These are phyloP conservation scores for Eucalyptus urophylla DNA, from an alignment of 345 rosid genomes.

Conservation along the genomic window DNA sequence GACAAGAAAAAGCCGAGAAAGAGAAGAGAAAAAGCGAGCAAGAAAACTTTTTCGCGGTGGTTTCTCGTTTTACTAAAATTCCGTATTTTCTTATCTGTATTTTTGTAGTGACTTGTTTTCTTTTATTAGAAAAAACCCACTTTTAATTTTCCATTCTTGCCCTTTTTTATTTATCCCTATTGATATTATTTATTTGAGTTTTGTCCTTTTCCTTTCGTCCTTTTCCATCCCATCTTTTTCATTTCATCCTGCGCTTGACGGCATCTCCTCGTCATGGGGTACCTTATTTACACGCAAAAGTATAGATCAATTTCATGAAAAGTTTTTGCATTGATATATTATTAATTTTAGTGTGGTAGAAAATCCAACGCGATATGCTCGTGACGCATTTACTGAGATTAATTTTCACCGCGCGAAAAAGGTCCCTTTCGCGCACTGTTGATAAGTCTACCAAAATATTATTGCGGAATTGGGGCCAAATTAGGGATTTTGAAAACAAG, in stretches of 20 bases:
- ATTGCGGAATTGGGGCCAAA: fast-evolving
- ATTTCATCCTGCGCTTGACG: not conserved
- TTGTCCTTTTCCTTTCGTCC: not conserved
- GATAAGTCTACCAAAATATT: not conserved
- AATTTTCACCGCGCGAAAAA: not conserved
- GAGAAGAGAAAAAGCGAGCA: not conserved
- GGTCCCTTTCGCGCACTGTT: fast-evolving
- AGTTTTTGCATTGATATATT: not conserved
- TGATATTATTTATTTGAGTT: not conserved
- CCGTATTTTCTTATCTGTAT: not conserved
- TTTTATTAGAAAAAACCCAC: not conserved
- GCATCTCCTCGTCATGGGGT: not conserved
- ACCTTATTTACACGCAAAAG: not conserved
- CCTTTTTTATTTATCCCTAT: not conserved
- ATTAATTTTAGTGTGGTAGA: not conserved
- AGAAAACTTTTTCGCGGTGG: not conserved
- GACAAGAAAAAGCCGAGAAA: not conserved
- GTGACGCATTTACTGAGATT: not conserved
- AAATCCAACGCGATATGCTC: not conserved
- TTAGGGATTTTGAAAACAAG: not conserved
- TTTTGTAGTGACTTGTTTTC: not conserved
- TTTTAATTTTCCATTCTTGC: not conserved
- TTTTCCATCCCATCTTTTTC: not conserved
- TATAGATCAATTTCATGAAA: not conserved
- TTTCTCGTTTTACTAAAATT: not conserved